Base-by-base conservation (phyloP, 768 basidiomycete species). In the Ramaria sp. region DNA sequence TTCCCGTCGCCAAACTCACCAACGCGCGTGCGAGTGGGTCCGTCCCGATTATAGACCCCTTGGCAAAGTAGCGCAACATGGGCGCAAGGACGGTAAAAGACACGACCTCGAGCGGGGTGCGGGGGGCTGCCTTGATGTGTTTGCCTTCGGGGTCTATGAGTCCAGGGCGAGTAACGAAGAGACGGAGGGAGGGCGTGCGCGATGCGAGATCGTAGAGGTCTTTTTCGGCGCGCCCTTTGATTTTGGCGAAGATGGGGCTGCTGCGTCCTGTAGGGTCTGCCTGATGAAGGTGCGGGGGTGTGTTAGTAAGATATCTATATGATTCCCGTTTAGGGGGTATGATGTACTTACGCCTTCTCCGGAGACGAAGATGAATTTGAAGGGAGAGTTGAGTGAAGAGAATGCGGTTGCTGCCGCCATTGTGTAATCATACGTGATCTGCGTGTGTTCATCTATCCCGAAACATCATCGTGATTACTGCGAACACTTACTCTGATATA, bases 291-390 rank as follows among this genome's bases (percentile, higher is more conserved):
- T n/a, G n/a, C n/a, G n/a, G n/a, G n/a, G n/a, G n/a, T n/a, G n/a
- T n/a, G n/a, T n/a, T n/a, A n/a, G n/a, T n/a, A n/a, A n/a, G n/a
- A n/a, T n/a, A n/a, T n/a, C n/a, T n/a, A n/a, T n/a, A n/a, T n/a
- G n/a, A n/a, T n/a, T n/a, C n/a, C n/a, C n/a, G n/a, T n/a, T n/a
- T n/a, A n/a, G 39, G 4, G 27, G 13, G 12, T 18, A 38, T 48
- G 9, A 37, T 36, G 28, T 28, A 45, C 56, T 20, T 30, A 55
- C 37, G 6, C 65, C 64, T 16, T 64, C 65, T 25, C 65, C 64
- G 18, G 63, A 65, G 6, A 64, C 64, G 48, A 65, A 68, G 37
- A 67, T 66, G 59, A 68, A 65, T 52, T 61, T 65, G 5, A 54
- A 57, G 0, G 59, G 49, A 15, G 36, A 16, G 16, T 48, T 48